A percentile compares a stretch with the other conserved stretches of the same genome.
These are phyloP conservation scores for Cucurbitaria berberidis DNA, from an alignment of 2,329 filamentous ascomycete species.

Conservation along the genomic window DNA sequence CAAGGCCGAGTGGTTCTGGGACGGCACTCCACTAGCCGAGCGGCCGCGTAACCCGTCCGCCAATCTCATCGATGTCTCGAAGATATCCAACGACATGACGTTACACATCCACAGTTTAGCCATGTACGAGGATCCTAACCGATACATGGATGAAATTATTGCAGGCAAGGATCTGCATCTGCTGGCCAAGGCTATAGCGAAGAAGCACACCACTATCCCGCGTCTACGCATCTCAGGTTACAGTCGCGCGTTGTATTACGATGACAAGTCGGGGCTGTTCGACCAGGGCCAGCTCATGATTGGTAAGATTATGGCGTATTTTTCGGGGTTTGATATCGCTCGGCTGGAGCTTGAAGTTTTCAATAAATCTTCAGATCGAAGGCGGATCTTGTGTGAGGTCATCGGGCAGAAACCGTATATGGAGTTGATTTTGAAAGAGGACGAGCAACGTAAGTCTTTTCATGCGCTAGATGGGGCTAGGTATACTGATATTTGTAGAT, in stretches of 20 bases:
- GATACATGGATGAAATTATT: background rate
- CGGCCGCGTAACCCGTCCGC: background rate
- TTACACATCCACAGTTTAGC: background rate
- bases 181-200: background rate
- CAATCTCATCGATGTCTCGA: background rate
- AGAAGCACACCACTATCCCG: background rate
- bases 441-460: background rate
- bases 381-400: background rate
- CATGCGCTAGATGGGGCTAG: background rate
- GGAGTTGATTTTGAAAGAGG: background rate
- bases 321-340: background rate
- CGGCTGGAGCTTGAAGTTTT: background rate
- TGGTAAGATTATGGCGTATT: background rate
- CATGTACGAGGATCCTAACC: background rate
- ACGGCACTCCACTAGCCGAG: background rate
- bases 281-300: background rate
- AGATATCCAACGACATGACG: background rate
- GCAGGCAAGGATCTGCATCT: background rate
- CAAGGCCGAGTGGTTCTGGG: background rate
- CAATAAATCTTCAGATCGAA: background rate
- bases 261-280: no score
- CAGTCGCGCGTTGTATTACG: background rate
- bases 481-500: background rate
- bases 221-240: background rate
- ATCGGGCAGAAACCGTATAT: background rate